Conservation (phyloP, 352 stramenopile genomes). For the Pythium utonaiense region DNA sequence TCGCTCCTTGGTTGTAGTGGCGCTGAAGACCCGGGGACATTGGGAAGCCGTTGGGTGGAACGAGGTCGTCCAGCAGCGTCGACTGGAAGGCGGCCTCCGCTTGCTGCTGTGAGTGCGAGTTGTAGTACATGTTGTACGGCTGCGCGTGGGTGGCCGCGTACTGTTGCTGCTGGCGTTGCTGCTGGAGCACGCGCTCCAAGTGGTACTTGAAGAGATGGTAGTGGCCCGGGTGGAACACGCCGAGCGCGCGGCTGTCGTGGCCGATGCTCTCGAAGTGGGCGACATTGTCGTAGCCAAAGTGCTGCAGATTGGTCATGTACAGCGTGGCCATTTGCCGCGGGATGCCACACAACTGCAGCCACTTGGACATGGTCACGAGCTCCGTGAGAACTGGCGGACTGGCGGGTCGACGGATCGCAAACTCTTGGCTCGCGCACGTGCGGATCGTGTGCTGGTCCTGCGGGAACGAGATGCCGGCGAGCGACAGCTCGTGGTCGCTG, state of each 20-base stretch:
- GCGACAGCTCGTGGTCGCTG: conserved; percentile 40
- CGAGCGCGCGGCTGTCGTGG: conserved; percentile 18
- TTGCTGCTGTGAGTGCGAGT: neutral
- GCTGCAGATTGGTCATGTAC: conserved; percentile 57
- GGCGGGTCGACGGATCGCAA: conserved; percentile 35
- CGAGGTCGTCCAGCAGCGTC: conserved; percentile 21
- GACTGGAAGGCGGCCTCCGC: conserved; percentile 19
- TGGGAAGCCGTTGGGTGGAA: conserved; percentile 14
- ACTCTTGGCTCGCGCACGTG: conserved; percentile 43
- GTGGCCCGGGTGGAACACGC: conserved; percentile 20
- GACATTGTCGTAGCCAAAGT: conserved; percentile 53
- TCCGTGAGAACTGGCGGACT: conserved; percentile 35
- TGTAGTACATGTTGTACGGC: conserved; percentile 16
- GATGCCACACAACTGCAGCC: conserved; percentile 56
- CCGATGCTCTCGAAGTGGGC: conserved; percentile 47
- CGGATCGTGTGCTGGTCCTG: conserved; percentile 45
- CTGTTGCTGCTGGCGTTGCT: conserved; percentile 16
- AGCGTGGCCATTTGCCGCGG: conserved; percentile 37
- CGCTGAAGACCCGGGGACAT: conserved; percentile 9
- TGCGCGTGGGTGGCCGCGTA: neutral
- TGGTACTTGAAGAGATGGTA: conserved; percentile 25
- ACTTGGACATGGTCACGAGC: conserved; percentile 51
- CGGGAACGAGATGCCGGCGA: conserved; percentile 33
- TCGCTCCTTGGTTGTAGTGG: conserved; percentile 13
- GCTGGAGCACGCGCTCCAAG: conserved; percentile 19